Evolutionary conservation across 345 rosid genomes (phyloP).

Genomic region (Anacardium occidentale): DNA sequence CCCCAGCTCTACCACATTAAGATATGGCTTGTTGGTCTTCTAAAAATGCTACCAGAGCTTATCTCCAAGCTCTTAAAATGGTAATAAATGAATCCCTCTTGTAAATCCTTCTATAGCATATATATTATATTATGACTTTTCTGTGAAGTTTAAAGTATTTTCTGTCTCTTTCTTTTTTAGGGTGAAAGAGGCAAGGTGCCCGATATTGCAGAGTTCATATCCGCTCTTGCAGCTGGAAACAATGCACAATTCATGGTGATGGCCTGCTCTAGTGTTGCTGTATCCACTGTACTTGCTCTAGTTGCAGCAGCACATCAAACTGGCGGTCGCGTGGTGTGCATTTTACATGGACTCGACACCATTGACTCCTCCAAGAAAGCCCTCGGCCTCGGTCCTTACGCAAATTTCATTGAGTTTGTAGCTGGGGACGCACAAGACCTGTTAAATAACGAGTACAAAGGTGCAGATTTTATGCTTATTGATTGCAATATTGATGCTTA

Average conservation of each 20-base stretch:
- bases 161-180: conserved; percentile 18
- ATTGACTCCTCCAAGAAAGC: conserved; percentile 14
- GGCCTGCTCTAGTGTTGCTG: conserved; percentile 18
- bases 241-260: conserved; percentile 50
- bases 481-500: conserved; percentile 37
- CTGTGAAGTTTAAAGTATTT: neutral
- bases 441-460: conserved; percentile 23
- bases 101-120: neutral
- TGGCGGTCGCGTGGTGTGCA: conserved; percentile 38
- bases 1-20: neutral
- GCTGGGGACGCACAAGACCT: conserved; percentile 37
- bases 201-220: conserved; percentile 53
- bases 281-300: conserved; percentile 31
- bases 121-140: too few relatives aligned
- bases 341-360: conserved; percentile 16
- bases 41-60: conserved; percentile 62
- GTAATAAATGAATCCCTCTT: conserved; percentile 16
- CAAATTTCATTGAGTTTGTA: conserved; percentile 28
- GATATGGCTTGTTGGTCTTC: conserved; percentile 48
- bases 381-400: conserved; percentile 30
- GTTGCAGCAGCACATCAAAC: conserved; percentile 54
- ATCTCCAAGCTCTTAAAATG: conserved; percentile 48
- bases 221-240: conserved; percentile 59
- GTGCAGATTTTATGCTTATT: conserved; percentile 44
- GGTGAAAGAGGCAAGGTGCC: conserved; percentile 46